Base-by-base conservation (phyloP, 345 rosid species). In the Psidium guajava region DNA sequence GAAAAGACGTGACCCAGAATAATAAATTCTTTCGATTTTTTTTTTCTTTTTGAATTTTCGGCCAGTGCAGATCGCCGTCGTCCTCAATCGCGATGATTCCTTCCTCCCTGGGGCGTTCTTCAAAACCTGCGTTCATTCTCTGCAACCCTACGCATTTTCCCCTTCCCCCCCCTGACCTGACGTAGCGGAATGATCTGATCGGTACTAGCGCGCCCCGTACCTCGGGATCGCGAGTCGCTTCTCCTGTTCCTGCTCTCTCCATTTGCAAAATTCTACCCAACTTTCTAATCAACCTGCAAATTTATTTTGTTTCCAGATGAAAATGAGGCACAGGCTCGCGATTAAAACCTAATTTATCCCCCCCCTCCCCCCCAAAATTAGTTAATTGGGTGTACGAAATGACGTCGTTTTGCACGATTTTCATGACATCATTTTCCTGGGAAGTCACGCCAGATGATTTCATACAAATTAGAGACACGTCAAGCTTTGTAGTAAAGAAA, bases 41-140 rank as follows among this genome's bases (percentile, higher is more conserved):
- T 64, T 22, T 32, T 32, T 32, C 3, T 36, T 36, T 36, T 36
- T 3, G n/a, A n/a, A 18, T 5, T 9, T 27, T 16, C 2, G 20
- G 18, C n/a, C 2, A 54, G 8, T 0, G 11, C 42, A 89, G 88
- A 91, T 94, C 85, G 85, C 90, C 22, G 27, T 86, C 24, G 69
- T 90, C 74, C 92, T 95, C 87, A 36, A 36, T 36, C 36, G 36
- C 3, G 36, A 36, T 82, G 87, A 84, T 57, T 84, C 85, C 52
- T 85, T 85, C 44, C 36, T 86, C 3, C 36, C 36, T n/a, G 36
- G 85, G 89, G 91, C 2, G 59, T 82, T 50, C 88, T 90, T 56
- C 93, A 84, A 73, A 92, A 89, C 54, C 84, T 92, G 74, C 87
- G 86, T 82, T 91, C 95, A 25, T 93, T 85, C 86, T 93, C 57